Percentiles rank a stretch among this genome's conserved stretches.
Conservation (phyloP, 768 basidiomycete genomes). For the Tephrocybe sp. region DNA sequence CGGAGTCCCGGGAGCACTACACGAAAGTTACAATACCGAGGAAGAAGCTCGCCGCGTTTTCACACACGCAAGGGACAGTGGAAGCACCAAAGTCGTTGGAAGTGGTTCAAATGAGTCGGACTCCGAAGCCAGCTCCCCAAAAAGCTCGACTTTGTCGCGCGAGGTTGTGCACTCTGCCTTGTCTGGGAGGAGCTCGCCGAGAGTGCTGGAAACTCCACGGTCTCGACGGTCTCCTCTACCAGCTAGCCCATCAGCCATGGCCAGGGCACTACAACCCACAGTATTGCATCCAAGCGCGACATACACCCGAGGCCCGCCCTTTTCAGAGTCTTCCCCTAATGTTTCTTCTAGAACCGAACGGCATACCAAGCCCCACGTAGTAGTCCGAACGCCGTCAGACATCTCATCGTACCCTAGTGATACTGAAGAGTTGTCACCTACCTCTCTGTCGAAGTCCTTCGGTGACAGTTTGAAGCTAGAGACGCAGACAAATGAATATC, state of each 20-base stretch:
- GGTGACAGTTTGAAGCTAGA: neutral
- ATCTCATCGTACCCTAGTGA: constrained; percentile 17
- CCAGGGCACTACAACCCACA: neutral
- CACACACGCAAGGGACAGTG: constrained; percentile 23
- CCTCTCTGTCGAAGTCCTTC: neutral
- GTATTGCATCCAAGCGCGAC: constrained; percentile 13
- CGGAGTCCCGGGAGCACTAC: constrained; percentile 39
- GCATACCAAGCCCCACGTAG: constrained; percentile 19
- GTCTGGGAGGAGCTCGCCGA: constrained; percentile 12
- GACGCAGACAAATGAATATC: too few species aligned
- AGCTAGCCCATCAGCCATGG: neutral
- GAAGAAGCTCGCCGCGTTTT: constrained; percentile 40
- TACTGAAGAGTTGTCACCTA: neutral
- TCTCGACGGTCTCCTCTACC: constrained; percentile 10
- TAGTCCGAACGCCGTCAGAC: constrained; percentile 30
- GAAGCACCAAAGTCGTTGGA: constrained; percentile 28
- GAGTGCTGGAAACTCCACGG: constrained; percentile 2
- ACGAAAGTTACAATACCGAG: constrained; percentile 42
- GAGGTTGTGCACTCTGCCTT: neutral
- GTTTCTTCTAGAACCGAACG: neutral
- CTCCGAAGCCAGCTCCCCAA: too few species aligned
- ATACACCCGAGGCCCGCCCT: constrained; percentile 14
- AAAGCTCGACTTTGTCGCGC: neutral
- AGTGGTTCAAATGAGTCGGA: constrained; percentile 1
- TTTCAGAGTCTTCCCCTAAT: constrained; percentile 4